Conservation (phyloP, 345 rosid species). For the Lepidium sativum region DNA sequence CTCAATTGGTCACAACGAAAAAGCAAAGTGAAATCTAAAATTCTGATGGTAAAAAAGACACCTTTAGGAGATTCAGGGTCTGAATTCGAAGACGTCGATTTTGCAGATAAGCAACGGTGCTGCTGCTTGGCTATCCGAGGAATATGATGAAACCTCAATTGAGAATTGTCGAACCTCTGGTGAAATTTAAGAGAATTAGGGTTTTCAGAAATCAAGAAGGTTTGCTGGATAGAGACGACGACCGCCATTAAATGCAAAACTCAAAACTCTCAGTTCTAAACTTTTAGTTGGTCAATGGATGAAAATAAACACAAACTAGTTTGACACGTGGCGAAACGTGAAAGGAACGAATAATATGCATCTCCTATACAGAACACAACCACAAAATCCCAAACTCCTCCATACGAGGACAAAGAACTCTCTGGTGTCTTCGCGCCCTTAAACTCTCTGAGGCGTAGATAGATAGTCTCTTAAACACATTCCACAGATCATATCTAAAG, state of each 20-base stretch:
- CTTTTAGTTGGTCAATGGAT: too few species aligned
- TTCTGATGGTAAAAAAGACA: slow-evolving; percentile 1
- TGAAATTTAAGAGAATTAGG: slow-evolving; percentile 9
- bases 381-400: too few species aligned
- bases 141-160: neutral
- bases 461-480: too few species aligned
- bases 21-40: neutral
- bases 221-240: slow-evolving; percentile 22
- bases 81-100: slow-evolving; percentile 20
- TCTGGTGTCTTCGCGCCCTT: too few species aligned
- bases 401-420: too few species aligned
- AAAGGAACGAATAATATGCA: neutral
- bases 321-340: neutral
- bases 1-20: neutral
- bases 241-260: slow-evolving; percentile 39
- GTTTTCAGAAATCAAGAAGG: slow-evolving; percentile 7
- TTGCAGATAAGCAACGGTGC: slow-evolving; percentile 21
- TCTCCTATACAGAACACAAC: neutral
- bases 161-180: neutral
- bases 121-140: slow-evolving; percentile 10
- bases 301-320: too few species aligned
- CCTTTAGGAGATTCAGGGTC: slow-evolving; percentile 38
- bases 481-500: too few species aligned
- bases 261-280: neutral
- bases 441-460: too few species aligned